Conservation (phyloP, 331 rosid species). For the Acacia concinna region DNA sequence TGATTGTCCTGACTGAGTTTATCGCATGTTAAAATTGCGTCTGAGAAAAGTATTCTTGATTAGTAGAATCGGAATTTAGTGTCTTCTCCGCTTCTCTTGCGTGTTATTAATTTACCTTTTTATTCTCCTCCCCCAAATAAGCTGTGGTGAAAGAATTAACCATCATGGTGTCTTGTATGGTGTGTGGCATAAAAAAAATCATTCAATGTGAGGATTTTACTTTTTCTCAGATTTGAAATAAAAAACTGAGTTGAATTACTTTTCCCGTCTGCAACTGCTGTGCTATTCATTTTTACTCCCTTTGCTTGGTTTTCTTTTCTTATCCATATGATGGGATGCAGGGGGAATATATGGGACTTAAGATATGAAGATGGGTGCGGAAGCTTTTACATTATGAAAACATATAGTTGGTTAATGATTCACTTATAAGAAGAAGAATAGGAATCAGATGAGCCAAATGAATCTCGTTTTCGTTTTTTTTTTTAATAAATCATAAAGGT, state of each 20-base stretch:
- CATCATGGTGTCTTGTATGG: background rate
- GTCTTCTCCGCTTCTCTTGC: constrained; percentile 1
- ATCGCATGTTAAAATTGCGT: too few species aligned
- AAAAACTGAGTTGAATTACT: too few species aligned
- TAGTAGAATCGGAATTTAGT: constrained; percentile 27
- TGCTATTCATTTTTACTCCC: background rate
- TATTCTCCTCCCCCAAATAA: background rate
- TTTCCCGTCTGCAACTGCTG: background rate
- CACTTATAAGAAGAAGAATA: background rate
- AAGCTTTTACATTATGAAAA: background rate
- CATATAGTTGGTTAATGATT: background rate
- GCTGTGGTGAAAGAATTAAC: background rate
- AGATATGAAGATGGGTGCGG: background rate
- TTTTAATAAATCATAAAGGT: background rate
- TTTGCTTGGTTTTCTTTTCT: background rate
- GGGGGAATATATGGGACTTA: background rate
- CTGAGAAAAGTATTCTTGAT: constrained; percentile 16
- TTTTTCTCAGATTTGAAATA: background rate
- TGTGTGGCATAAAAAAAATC: background rate
- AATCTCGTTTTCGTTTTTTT: background rate
- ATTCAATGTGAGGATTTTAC: background rate
- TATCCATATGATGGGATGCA: background rate
- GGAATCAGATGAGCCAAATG: background rate
- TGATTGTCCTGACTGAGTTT: background rate
- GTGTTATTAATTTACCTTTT: constrained; percentile 6